Percentiles rank a stretch among this genome's conserved stretches.
These are phyloP conservation scores for Gamsiella multidivaricata DNA, from an alignment of 192 early-diverging fungal species.

Conservation along the genomic window DNA sequence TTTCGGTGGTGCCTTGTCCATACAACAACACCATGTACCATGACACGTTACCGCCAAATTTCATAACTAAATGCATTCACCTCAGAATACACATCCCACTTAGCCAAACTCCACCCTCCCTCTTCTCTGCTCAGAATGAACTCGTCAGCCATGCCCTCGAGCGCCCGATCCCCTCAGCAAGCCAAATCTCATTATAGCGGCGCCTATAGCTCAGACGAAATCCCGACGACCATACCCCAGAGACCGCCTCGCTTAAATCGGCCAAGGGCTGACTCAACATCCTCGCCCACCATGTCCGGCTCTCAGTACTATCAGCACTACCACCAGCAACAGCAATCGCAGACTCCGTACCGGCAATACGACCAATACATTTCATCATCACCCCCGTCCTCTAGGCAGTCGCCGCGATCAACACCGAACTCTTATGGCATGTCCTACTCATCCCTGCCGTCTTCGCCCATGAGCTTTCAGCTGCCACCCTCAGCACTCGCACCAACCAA, in stretches of 20 bases:
- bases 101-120: too few relatives aligned
- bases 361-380: slow-evolving; percentile 32
- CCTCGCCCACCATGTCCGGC: slow-evolving; percentile 28
- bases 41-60: too few relatives aligned
- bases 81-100: too few relatives aligned
- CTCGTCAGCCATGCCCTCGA: slow-evolving; percentile 8
- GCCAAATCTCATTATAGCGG: slow-evolving; percentile 8
- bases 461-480: slow-evolving; percentile 45
- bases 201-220: slow-evolving; percentile 38
- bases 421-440: slow-evolving; percentile 22
- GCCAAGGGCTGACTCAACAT: slow-evolving; percentile 22
- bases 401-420: slow-evolving; percentile 34
- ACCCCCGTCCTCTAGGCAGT: slow-evolving; percentile 19
- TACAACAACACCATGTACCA: too few relatives aligned
- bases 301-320: slow-evolving; percentile 49
- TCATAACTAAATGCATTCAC: too few relatives aligned
- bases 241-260: slow-evolving; percentile 34
- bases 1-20: too few relatives aligned
- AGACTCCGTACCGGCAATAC: too few relatives aligned
- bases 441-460: slow-evolving; percentile 39
- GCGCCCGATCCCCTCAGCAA: slow-evolving; percentile 31
- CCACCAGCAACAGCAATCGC: slow-evolving; percentile 14
- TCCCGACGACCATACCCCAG: slow-evolving; percentile 20
- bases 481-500: slow-evolving; percentile 29
- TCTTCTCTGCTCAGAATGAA: slow-evolving; percentile 9